These are phyloP conservation scores for Diaporthe citri DNA, from an alignment of 2,329 filamentous ascomycete species.

Conservation along the genomic window DNA sequence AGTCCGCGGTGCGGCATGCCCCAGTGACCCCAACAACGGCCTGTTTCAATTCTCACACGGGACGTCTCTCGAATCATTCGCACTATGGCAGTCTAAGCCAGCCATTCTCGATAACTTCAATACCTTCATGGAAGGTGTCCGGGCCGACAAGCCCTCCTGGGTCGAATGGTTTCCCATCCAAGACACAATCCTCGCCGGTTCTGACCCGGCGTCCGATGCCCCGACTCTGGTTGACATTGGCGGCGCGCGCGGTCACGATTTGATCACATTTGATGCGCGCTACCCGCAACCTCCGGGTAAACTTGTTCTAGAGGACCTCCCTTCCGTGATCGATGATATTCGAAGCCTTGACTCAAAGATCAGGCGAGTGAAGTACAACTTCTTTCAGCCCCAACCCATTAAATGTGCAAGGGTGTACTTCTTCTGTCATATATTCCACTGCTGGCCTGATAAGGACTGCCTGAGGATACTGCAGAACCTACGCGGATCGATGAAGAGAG, in stretches of 20 bases:
- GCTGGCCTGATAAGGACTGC: conserved; percentile 15
- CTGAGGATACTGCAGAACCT: neutral
- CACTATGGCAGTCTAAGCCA: neutral
- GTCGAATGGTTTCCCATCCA: conserved; percentile 9
- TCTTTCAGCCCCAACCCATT: neutral
- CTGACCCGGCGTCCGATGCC: neutral
- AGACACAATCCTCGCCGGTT: neutral
- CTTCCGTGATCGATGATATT: neutral
- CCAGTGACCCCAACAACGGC: neutral
- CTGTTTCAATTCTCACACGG: conserved; percentile 1
- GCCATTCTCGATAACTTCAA: neutral
- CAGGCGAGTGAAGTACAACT: neutral
- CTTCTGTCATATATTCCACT: conserved; percentile 6
- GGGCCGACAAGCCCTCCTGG: neutral
- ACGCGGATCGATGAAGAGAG: neutral
- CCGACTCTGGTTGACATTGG: neutral
- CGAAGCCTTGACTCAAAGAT: conserved; percentile 12
- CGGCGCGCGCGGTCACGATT: neutral
- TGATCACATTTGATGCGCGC: neutral
- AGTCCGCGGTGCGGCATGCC: neutral
- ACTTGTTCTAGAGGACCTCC: neutral
- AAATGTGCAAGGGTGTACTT: conserved; percentile 5
- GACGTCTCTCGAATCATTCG: neutral
- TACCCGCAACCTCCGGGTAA: neutral
- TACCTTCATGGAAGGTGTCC: conserved; percentile 11